Base-by-base conservation (phyloP, 225 moss, liverwort and hornwort genomes). In the Asterella californica region DNA sequence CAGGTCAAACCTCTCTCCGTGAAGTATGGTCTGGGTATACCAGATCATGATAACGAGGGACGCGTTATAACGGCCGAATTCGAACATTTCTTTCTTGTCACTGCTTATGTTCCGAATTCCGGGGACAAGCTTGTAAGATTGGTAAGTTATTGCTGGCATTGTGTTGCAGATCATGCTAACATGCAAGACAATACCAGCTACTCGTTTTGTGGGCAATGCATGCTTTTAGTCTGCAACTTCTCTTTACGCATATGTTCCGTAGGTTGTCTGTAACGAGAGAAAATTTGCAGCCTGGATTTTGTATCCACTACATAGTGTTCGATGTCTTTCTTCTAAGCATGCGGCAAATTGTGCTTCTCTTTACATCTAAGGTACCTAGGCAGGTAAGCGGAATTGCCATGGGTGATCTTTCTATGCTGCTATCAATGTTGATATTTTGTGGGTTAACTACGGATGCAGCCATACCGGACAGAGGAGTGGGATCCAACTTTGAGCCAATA, bases 21-120 rank as follows among this genome's bases (percentile, higher is more conserved):
- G 54, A 82, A 76, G 37, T 91, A 91, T 79, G 97, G 97, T 78
- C 79, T 99, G 78, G 97, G 89, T 30, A 83, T 90, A 46, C 46
- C 85, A 76, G 91, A 93, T 54, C 97, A 92, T 61, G 93, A 99
- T 62, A 69, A 72, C 15, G 97, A 99, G 74, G 97, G 97, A 66
- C 92, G 97, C 49, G 76, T 93, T 64, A 95, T 99, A 46, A 92
- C 97, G 0, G 89, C 90, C 62, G 97, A 99, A 81, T 94, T 95
- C 77, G 91, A 91, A 4, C 71, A 76, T 0, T 95, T 95, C 82
- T 99, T 88, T 81, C 83, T 95, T 46, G 83, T 93, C 57, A 86
- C 91, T 33, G 80, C 89, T 76, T 99, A 99, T 81, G 92, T 95
- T 79, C 97, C 97, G 57, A 99, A 99, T 61, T 84, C 95, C 2